Conservation (phyloP, 2,329 filamentous ascomycete genomes). For the Periconia sp. region DNA sequence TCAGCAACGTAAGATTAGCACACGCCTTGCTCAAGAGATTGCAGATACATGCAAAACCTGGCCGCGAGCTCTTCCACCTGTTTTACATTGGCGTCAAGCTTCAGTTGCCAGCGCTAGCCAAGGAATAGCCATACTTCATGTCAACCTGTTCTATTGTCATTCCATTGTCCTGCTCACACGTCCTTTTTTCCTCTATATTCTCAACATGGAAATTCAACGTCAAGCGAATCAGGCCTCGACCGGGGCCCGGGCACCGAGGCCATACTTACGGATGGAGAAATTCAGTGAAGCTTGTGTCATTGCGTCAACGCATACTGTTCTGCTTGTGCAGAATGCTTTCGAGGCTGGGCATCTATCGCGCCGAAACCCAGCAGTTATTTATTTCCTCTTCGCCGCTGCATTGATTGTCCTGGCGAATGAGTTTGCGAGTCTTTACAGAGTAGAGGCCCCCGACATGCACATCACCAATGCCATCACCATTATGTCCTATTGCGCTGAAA, state of each 20-base stretch:
- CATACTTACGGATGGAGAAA: slow-evolving; percentile 50
- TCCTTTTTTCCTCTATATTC: slow-evolving; percentile 64
- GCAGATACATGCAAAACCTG: slow-evolving; percentile 56
- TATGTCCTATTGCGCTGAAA: slow-evolving; percentile 45
- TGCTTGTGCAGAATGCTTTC: slow-evolving; percentile 44
- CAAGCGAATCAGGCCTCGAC: slow-evolving; percentile 28
- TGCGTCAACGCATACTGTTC: slow-evolving; percentile 45
- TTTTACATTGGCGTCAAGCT: slow-evolving; percentile 56
- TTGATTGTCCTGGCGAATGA: slow-evolving; percentile 45
- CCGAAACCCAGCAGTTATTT: slow-evolving; percentile 44
- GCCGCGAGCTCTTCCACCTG: slow-evolving; percentile 52
- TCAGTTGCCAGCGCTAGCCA: slow-evolving; percentile 49
- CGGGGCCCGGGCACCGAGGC: slow-evolving; percentile 25
- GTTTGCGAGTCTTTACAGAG: slow-evolving; percentile 39
- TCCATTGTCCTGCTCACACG: slow-evolving; percentile 64
- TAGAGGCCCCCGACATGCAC: slow-evolving; percentile 37
- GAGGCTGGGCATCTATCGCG: slow-evolving; percentile 45
- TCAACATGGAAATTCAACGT: slow-evolving; percentile 49
- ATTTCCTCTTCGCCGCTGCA: slow-evolving; percentile 46
- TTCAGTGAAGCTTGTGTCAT: slow-evolving; percentile 48
- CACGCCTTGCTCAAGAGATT: slow-evolving; percentile 59
- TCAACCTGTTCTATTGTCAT: slow-evolving; percentile 64
- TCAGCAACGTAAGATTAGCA: slow-evolving; percentile 61
- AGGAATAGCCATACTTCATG: slow-evolving; percentile 62
- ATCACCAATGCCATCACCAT: slow-evolving; percentile 43